These are phyloP conservation scores for Pugionium cornutum DNA, from an alignment of 345 rosid genomes.

Conservation along the genomic window DNA sequence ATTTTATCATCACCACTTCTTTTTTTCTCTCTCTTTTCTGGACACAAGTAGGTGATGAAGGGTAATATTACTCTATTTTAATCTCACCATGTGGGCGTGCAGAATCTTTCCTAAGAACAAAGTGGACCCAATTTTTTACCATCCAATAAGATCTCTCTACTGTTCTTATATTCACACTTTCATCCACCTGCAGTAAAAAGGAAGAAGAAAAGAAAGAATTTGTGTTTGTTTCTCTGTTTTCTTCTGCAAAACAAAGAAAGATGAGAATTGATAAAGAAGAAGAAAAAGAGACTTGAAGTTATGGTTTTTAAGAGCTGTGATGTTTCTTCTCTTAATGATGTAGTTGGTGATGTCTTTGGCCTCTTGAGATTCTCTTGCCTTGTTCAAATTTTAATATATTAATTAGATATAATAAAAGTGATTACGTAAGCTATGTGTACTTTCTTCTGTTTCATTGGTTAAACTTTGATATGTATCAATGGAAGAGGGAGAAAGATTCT, in stretches of 20 bases:
- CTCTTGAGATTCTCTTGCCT: slow-evolving; percentile 30
- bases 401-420: slow-evolving; percentile 26
- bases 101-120: slow-evolving; percentile 48
- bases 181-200: slow-evolving; percentile 15
- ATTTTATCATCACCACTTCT: slow-evolving; percentile 36
- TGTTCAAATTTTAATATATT: slow-evolving; percentile 16
- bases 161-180: slow-evolving; percentile 25
- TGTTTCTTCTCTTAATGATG: slow-evolving; percentile 37
- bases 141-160: slow-evolving; percentile 40
- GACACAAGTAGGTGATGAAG: slow-evolving; percentile 42
- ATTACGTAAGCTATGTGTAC: slow-evolving; percentile 39
- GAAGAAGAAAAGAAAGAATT: neutral
- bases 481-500: slow-evolving; percentile 43
- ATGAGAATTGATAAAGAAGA: neutral
- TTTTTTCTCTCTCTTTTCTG: slow-evolving; percentile 17
- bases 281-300: slow-evolving; percentile 8
- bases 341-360: slow-evolving; percentile 36
- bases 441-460: slow-evolving; percentile 31
- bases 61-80: slow-evolving; percentile 34
- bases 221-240: slow-evolving; percentile 28
- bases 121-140: slow-evolving; percentile 40
- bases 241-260: slow-evolving; percentile 27
- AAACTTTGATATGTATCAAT: slow-evolving; percentile 25
- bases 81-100: slow-evolving; percentile 46
- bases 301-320: slow-evolving; percentile 15